phyloP scores from a whole-genome alignment of 345 rosid genomes.

The Syzygium aromaticum region DNA sequence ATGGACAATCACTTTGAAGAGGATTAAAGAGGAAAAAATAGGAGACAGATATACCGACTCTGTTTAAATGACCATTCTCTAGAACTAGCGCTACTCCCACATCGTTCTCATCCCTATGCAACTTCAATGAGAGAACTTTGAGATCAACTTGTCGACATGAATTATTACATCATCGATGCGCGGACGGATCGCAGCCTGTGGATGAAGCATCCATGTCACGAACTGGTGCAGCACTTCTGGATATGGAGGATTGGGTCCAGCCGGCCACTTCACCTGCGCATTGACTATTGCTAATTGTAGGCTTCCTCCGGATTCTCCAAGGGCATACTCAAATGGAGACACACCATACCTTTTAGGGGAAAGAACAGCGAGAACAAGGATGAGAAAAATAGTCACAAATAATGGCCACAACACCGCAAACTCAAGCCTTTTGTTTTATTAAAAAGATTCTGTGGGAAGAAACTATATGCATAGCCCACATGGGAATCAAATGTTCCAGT shows the following conservation, averaged over 20 bases:
- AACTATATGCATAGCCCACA: neutral
- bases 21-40: neutral
- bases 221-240: conserved; percentile 94
- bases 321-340: conserved; percentile 95
- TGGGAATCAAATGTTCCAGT: neutral
- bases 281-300: conserved; percentile 82
- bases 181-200: conserved; percentile 84
- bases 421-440: neutral
- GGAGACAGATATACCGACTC: neutral
- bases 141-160: conserved; percentile 88
- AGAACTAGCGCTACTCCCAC: neutral
- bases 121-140: conserved; percentile 46
- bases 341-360: conserved; percentile 60
- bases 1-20: conserved; percentile 1
- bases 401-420: neutral
- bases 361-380: neutral
- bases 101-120: neutral
- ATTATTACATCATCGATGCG: conserved; percentile 75
- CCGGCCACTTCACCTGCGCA: conserved; percentile 97
- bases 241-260: conserved; percentile 76
- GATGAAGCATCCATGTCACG: conserved; percentile 97
- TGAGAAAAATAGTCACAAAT: neutral
- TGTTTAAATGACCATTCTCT: neutral
- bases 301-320: conserved; percentile 97
- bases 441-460: neutral